Base-by-base conservation (phyloP, 768 basidiomycete genomes). In the Russula sp. region DNA sequence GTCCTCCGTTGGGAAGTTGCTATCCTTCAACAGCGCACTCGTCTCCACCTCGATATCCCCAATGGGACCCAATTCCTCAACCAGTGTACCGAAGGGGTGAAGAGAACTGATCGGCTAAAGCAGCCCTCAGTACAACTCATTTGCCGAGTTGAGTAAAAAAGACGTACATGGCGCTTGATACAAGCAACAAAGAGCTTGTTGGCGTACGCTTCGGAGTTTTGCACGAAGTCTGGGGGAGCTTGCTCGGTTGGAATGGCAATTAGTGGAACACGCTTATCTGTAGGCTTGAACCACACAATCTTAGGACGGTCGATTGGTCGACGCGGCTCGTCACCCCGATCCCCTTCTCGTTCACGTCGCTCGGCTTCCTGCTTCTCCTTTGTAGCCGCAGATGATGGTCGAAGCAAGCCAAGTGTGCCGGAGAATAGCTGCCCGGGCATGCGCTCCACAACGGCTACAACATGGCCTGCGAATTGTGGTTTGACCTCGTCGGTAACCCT, bases 211-310 rank as follows among this genome's bases (percentile, higher is more conserved):
- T 97, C 96, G 2, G 95, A 88, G 73, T 92, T 92, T 75, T 96
- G 92, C 51, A 99, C 87, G 73, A 99, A 99, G 75, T 98, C 95
- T 20, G 82, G 83, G 7, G 97, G 97, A 0, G 97, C 96, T 76
- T 99, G 97, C 72, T 99, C 97, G 8, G 97, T 98, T 9, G 95
- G 96, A 67, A 99, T 99, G 61, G 97, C 97, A 71, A 99, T 98
- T 48, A 98, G 82, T 50, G 97, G 97, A 1, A 99, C 97, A 62
- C 97, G 91, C 76, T 99, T 99, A 79, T 98, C 95, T 30, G 96
- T 98, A 5, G 97, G 97, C 78, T 98, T 96, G 83, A 99, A 98
- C 97, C 97, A 99, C 52, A 99, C 95, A 68, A 99, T 99, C 82
- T 98, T 98, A 67, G 96, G 96, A 46, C 95, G 87, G 74, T 94